A percentile compares a stretch with the other conserved stretches of the same genome.
Conservation (phyloP, 352 stramenopile species). For the Globisporangium iwayamae region DNA sequence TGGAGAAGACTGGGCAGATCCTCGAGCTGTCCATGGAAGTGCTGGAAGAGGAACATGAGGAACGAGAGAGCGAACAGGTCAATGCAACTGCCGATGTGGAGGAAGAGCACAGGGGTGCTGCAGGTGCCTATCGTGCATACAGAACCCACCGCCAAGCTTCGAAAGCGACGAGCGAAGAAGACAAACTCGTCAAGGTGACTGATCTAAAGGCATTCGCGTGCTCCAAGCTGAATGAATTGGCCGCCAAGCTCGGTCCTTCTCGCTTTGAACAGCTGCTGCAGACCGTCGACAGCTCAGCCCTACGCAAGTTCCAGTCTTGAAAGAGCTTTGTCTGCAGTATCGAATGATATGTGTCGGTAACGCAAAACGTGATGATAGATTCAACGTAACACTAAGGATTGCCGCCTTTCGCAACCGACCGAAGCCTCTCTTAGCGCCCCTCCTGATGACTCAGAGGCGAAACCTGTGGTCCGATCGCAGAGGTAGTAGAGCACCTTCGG, state of each 20-base stretch:
- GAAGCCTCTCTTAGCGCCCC: neutral
- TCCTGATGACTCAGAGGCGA: neutral
- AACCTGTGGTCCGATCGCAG: neutral
- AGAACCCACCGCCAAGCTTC: conserved; percentile 34
- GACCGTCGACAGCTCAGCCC: conserved; percentile 52
- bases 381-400: neutral
- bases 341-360: neutral
- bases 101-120: neutral
- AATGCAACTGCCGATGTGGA: neutral
- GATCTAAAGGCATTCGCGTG: conserved; percentile 48
- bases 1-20: conserved; percentile 64
- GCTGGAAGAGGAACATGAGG: conserved; percentile 61
- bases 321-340: neutral
- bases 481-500: neutral
- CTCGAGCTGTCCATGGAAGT: conserved; percentile 64
- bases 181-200: conserved; percentile 30
- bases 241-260: conserved; percentile 31
- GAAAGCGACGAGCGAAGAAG: conserved; percentile 23
- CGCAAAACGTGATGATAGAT: neutral
- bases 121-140: conserved; percentile 54
- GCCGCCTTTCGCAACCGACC: neutral
- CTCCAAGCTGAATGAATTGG: conserved; percentile 36
- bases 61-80: conserved; percentile 17
- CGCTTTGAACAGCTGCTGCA: conserved; percentile 53
- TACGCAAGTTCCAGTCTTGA: conserved; percentile 45